Base-by-base conservation (phyloP, 352 stramenopile genomes). In the Pythium aquatile region DNA sequence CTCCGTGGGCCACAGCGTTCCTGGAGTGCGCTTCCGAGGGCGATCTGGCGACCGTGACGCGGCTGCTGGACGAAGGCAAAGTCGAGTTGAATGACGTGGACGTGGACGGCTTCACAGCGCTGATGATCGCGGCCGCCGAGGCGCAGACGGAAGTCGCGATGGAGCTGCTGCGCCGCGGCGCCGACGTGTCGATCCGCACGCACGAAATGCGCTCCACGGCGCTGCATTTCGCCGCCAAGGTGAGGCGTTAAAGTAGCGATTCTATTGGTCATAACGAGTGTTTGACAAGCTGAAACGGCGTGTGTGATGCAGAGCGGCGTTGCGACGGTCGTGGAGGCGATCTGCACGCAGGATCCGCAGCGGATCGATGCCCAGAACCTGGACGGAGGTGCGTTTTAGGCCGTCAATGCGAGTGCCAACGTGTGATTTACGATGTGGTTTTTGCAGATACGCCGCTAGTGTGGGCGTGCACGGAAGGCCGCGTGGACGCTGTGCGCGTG, bases 61-160 rank as follows among this genome's bases (percentile, higher is more conserved):
- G 79, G 47, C 83, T 92, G 51, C 59, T 90, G 55, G 83, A 93
- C 44, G 77, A 78, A 29, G 68, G 75, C 49, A 73, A 73, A 52
- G 81, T 90, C 28, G 66, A 70, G 33, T 63, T 91, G 42, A 78
- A 94, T 60, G 82, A 87, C 56, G 75, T 90, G 56, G 85, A 94
- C 70, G 83, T 91, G 28, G 85, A 94, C 57, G 85, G 85, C 58
- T 94, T 94, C 70, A 90, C 85, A 32, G 85, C 85, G 54, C 75
- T 94, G 47, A 92, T 94, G 85, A 87, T 94, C 54, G 83, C 85
- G 6, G 76, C 83, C 2, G 85, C 85, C 10, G 85, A 94, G 63
- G 85, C 83, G 47, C 83, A 91, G 58, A 54, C 68, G 9, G 66
- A 73, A 13, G 72, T 94, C 16, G 83, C 87, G 20, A 68, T 75